Percentiles rank a stretch among this genome's conserved stretches.
Evolutionary conservation across 1,284 basidiomycete species (phyloP).

Genomic region (Boletus holoroseus): DNA sequence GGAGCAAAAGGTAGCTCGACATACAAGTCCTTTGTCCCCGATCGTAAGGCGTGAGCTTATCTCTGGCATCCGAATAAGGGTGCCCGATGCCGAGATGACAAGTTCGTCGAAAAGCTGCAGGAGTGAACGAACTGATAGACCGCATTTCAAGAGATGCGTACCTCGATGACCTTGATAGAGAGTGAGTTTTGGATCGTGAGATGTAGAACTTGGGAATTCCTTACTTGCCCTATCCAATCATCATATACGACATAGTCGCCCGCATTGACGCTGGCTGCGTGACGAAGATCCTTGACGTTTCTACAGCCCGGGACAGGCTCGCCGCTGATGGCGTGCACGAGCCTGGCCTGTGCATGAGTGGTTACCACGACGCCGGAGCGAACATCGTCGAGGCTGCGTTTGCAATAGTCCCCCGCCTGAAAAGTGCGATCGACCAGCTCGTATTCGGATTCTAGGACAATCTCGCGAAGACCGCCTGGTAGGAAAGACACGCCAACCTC

Average conservation of each 20-base stretch:
- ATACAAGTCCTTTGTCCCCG: constrained; percentile 67
- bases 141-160: constrained; percentile 13
- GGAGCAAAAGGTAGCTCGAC: constrained; percentile 15
- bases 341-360: constrained; percentile 55
- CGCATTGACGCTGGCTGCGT: constrained; percentile 56
- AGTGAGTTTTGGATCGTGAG: constrained; percentile 11
- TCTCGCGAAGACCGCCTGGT: constrained; percentile 55
- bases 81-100: constrained; percentile 55
- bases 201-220: constrained; percentile 21
- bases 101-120: constrained; percentile 81
- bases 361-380: constrained; percentile 73
- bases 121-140: constrained; percentile 10
- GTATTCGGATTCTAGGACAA: constrained; percentile 65
- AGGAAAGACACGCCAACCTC: constrained; percentile 81
- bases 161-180: constrained; percentile 46
- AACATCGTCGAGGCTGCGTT: constrained; percentile 67
- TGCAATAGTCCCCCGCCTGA: constrained; percentile 79
- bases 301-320: constrained; percentile 62
- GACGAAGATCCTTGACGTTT: constrained; percentile 55
- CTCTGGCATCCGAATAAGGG: constrained; percentile 69
- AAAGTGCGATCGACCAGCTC: constrained; percentile 77
- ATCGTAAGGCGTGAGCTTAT: constrained; percentile 64
- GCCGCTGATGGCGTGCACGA: constrained; percentile 73
- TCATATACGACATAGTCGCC: constrained; percentile 80
- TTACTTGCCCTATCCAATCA: constrained; percentile 87